Evolutionary conservation across 2,329 filamentous ascomycete genomes (phyloP).

Genomic region (Corinectria fuckeliana): DNA sequence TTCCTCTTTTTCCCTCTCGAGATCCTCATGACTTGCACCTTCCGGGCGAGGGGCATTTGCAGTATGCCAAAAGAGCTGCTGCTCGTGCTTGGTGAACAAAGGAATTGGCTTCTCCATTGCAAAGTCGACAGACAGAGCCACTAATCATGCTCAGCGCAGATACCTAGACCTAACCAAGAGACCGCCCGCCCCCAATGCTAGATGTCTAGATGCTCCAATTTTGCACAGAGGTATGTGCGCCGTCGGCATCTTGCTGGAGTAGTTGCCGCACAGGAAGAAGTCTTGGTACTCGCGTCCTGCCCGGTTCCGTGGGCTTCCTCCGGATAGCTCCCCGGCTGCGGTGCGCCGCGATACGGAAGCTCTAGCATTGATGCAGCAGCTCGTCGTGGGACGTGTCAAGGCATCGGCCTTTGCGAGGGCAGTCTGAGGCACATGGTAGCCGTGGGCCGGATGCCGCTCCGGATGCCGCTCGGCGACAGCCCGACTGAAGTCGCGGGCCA

Average conservation of each 20-base stretch:
- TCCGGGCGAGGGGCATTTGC: no score
- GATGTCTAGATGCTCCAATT: not conserved
- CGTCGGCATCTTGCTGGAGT: slow-evolving; percentile 28
- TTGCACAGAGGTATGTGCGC: not conserved
- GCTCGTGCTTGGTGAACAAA: no score
- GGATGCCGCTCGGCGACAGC: slow-evolving; percentile 8
- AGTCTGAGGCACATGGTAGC: slow-evolving; percentile 15
- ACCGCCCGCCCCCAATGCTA: not conserved
- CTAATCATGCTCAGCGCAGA: no score
- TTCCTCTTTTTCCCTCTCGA: no score
- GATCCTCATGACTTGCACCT: no score
- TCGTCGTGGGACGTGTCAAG: slow-evolving; percentile 10
- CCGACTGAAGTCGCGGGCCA: slow-evolving; percentile 14
- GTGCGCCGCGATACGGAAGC: slow-evolving; percentile 41
- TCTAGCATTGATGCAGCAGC: slow-evolving; percentile 32
- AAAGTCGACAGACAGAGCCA: no score
- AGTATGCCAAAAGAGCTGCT: no score
- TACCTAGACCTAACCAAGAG: no score
- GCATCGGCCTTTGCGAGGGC: slow-evolving; percentile 12
- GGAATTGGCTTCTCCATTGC: no score
- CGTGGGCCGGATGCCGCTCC: slow-evolving; percentile 12
- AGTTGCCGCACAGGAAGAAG: slow-evolving; percentile 42
- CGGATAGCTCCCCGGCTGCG: slow-evolving; percentile 36
- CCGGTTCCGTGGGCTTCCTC: slow-evolving; percentile 5
- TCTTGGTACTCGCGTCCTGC: slow-evolving; percentile 28